A percentile compares a stretch with the other conserved stretches of the same genome.
Conservation (phyloP, 495 filamentous ascomycete genomes). For the Cryomyces antarcticus region DNA sequence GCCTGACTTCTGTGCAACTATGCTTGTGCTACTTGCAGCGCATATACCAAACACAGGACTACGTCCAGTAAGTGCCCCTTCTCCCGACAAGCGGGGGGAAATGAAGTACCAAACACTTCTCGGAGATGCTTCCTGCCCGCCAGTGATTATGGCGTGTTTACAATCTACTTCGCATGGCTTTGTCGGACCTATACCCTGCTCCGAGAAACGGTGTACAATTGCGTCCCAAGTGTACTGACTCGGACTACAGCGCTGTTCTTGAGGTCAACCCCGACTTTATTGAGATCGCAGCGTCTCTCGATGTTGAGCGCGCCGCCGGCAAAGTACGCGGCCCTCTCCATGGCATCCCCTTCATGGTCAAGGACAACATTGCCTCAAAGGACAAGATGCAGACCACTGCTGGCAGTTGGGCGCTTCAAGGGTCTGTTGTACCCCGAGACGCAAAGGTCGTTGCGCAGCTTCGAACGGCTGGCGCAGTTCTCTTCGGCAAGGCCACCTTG, state of each 20-base stretch:
- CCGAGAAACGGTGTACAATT: too few relatives aligned
- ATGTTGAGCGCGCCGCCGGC: constrained; percentile 35
- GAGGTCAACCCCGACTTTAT: constrained; percentile 42
- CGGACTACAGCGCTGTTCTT: constrained; percentile 27
- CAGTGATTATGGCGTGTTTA: too few relatives aligned
- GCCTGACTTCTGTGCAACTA: constrained; percentile 28
- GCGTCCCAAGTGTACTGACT: background rate
- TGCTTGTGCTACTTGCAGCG: constrained; percentile 32
- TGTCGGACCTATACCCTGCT: too few relatives aligned
- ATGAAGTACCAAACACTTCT: too few relatives aligned
- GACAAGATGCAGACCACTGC: constrained; percentile 23
- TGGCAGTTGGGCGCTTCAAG: constrained; percentile 36
- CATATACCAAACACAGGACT: constrained; percentile 31
- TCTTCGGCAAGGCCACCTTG: constrained; percentile 48
- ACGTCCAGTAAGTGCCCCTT: constrained; percentile 30
- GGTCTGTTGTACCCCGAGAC: constrained; percentile 44
- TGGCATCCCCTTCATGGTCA: constrained; percentile 53
- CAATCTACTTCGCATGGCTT: too few relatives aligned
- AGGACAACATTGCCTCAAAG: constrained; percentile 31
- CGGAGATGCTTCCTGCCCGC: too few relatives aligned
- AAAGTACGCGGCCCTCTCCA: constrained; percentile 39
- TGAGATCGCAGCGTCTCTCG: constrained; percentile 33
- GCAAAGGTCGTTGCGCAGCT: constrained; percentile 38
- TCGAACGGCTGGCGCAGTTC: constrained; percentile 42
- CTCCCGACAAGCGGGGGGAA: background rate